phyloP scores from a whole-genome alignment of 352 stramenopile species.

The Phytophthora pluvialis region DNA sequence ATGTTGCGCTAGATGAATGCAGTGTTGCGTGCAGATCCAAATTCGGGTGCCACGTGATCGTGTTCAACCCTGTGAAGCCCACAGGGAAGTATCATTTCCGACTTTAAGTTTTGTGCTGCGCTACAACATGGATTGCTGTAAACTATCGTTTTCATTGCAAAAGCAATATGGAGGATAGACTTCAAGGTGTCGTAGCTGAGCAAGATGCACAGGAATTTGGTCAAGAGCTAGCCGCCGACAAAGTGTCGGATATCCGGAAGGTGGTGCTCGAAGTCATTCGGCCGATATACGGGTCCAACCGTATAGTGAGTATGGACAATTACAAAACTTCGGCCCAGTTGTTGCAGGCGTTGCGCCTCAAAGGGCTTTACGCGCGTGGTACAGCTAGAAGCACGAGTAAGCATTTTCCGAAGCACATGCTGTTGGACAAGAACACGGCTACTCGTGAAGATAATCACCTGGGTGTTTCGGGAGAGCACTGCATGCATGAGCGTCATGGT shows the following conservation, averaged over 20 bases:
- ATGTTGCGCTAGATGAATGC: constrained; percentile 38
- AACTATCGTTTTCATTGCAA: constrained; percentile 37
- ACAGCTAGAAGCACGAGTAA: constrained; percentile 20
- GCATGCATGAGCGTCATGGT: constrained; percentile 34
- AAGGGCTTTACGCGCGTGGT: constrained; percentile 25
- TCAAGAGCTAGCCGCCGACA: not conserved
- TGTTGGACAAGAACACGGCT: constrained; percentile 8
- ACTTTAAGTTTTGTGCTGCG: constrained; percentile 36
- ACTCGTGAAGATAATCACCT: constrained; percentile 19
- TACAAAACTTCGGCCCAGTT: constrained; percentile 41
- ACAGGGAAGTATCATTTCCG: constrained; percentile 25
- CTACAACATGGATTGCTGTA: constrained; percentile 32
- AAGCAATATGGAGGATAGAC: constrained; percentile 20
- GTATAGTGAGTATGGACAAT: constrained; percentile 40
- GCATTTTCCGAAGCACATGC: constrained; percentile 25
- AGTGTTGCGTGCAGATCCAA: constrained; percentile 21
- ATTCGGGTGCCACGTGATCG: constrained; percentile 9
- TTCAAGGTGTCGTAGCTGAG: constrained; percentile 9
- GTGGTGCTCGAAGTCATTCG: constrained; percentile 30
- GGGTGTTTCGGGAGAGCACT: constrained; percentile 12
- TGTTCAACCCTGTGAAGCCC: constrained; percentile 12
- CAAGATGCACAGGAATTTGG: not conserved
- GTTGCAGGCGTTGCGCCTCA: constrained; percentile 21
- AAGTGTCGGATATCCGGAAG: constrained; percentile 12
- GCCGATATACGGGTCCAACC: constrained; percentile 22